Percentiles rank a stretch among this genome's conserved stretches.
These are phyloP conservation scores for Panellus pusillus DNA, from an alignment of 768 basidiomycete species.

Conservation along the genomic window DNA sequence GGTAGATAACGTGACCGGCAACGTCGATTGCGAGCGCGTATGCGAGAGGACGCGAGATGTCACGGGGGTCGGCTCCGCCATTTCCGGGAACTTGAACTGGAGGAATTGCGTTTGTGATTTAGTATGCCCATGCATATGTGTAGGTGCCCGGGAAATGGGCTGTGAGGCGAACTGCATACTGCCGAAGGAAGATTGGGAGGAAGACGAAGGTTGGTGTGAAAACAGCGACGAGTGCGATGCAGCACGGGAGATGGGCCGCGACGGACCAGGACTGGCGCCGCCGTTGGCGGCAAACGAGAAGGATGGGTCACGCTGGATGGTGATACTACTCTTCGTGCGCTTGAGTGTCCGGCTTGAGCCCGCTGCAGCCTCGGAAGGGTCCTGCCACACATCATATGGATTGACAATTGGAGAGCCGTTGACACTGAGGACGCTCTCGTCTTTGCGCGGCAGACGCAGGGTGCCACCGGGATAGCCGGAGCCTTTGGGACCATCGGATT, in stretches of 20 bases:
- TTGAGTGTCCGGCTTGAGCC: slow-evolving; percentile 38
- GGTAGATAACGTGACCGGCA: slow-evolving; percentile 72
- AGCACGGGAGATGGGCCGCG: slow-evolving; percentile 43
- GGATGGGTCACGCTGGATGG: slow-evolving; percentile 59
- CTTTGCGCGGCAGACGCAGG: slow-evolving; percentile 65
- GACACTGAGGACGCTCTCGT: slow-evolving; percentile 77
- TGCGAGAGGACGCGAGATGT: slow-evolving; percentile 37
- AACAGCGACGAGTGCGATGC: slow-evolving; percentile 44
- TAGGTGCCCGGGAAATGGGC: slow-evolving; percentile 30
- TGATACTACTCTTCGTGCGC: slow-evolving; percentile 56
- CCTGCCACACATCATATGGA: slow-evolving; percentile 65
- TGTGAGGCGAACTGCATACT: slow-evolving; percentile 6
- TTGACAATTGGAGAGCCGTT: slow-evolving; percentile 85
- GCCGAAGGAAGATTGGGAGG: slow-evolving; percentile 14
- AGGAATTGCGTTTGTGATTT: slow-evolving; percentile 17
- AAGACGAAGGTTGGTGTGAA: slow-evolving; percentile 11
- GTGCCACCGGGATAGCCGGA: slow-evolving; percentile 50
- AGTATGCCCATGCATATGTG: slow-evolving; percentile 15
- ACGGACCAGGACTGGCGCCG: slow-evolving; percentile 30
- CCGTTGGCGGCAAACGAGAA: slow-evolving; percentile 31
- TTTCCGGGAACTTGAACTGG: slow-evolving; percentile 20
- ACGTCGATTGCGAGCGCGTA: slow-evolving; percentile 48
- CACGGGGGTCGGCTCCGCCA: slow-evolving; percentile 20
- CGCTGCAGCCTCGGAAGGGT: slow-evolving; percentile 27
- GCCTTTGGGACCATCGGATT: slow-evolving; percentile 67